Percentiles rank a stretch among this genome's conserved stretches.
These are phyloP conservation scores for Cryphonectria naterciae DNA, from an alignment of 2,329 filamentous ascomycete genomes.

Conservation along the genomic window DNA sequence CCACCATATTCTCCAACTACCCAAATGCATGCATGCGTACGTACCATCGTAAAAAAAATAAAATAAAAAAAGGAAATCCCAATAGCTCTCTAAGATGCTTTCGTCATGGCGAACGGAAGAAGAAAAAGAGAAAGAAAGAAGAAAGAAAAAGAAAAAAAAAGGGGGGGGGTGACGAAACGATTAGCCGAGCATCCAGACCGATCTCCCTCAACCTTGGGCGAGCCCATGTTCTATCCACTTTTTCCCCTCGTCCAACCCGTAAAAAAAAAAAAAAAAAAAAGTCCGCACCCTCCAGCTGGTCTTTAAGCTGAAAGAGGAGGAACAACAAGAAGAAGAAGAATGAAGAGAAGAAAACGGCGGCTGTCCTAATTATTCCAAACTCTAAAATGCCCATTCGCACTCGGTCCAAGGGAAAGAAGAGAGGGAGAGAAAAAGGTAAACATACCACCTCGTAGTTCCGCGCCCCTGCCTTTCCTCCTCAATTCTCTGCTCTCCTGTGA, in stretches of 20 bases:
- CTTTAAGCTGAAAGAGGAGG: not conserved
- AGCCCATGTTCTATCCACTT: not conserved
- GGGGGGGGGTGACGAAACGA: not conserved
- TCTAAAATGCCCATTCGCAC: not conserved
- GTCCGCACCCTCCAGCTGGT: not conserved
- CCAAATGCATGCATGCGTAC: not conserved
- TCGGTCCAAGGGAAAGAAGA: not conserved
- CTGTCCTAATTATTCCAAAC: not conserved
- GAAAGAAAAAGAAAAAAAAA: not conserved
- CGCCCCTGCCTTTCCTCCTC: too few relatives aligned
- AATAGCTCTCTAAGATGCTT: conserved; percentile 5
- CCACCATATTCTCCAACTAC: not conserved
- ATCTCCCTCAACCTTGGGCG: not conserved
- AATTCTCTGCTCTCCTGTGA: not conserved
- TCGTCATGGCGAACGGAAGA: not conserved
- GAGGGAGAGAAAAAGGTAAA: not conserved
- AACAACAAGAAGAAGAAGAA: too few relatives aligned
- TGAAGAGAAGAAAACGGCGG: too few relatives aligned
- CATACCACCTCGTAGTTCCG: too few relatives aligned
- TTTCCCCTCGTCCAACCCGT: not conserved
- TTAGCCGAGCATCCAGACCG: not conserved
- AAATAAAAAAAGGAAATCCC: not conserved
- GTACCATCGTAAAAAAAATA: not conserved
- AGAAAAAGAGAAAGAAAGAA: not conserved
- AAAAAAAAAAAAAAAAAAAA: not conserved